These are phyloP conservation scores for Trametes cingulata DNA, from an alignment of 768 basidiomycete genomes.

Conservation along the genomic window DNA sequence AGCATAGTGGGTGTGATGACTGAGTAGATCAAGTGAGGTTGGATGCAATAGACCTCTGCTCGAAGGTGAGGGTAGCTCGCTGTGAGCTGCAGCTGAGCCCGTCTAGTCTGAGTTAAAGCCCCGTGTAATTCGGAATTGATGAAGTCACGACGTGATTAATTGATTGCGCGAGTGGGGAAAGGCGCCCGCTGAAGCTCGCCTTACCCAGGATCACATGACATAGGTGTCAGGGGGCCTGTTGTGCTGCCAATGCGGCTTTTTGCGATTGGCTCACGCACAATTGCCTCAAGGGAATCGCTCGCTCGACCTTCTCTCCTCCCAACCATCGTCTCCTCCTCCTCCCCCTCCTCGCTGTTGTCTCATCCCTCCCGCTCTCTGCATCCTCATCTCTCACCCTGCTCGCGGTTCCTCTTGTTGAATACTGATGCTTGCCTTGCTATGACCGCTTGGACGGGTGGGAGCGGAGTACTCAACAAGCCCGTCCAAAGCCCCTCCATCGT, in stretches of 20 bases:
- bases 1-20: conserved; percentile 19
- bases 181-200: not conserved
- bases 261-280: conserved; percentile 41
- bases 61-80: not conserved
- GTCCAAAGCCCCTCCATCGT: conserved; percentile 18
- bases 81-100: not conserved
- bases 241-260: conserved; percentile 27
- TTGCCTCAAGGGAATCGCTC: conserved; percentile 37
- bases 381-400: not conserved
- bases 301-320: conserved; percentile 13
- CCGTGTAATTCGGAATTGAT: conserved; percentile 3
- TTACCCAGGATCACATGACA: not conserved
- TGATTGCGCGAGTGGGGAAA: too few relatives aligned
- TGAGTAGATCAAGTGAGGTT: not conserved
- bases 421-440: not conserved
- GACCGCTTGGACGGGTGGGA: conserved; percentile 36
- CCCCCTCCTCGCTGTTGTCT: conserved; percentile 8
- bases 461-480: conserved; percentile 50
- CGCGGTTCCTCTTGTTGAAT: not conserved
- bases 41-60: not conserved
- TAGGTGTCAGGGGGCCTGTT: conserved; percentile 9
- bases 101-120: not conserved
- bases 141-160: conserved; percentile 3
- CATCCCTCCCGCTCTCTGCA: not conserved
- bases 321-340: conserved; percentile 12